Evolutionary conservation across 208 protist species (phyloP).

Genomic region (Borovskyia barvae): DNA sequence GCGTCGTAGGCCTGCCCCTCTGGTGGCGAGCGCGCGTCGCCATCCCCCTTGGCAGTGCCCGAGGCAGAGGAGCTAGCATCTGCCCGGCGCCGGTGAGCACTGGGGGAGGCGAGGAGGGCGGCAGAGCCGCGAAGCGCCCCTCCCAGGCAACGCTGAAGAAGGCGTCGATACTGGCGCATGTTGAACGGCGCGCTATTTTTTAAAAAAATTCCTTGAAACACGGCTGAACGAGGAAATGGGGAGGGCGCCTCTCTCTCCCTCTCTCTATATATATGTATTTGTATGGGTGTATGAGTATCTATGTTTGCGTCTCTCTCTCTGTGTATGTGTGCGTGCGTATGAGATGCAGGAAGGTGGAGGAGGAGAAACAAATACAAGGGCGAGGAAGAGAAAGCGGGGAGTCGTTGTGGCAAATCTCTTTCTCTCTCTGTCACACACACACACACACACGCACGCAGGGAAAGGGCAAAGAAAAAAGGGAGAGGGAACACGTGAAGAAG

Average conservation of each 20-base stretch:
- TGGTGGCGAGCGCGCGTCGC: not conserved
- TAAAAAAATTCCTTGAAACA: no score
- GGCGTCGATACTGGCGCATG: slow-evolving; percentile 2
- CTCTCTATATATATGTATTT: not conserved
- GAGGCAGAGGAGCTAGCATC: not conserved
- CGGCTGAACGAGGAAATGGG: not conserved
- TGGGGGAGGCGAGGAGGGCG: slow-evolving; percentile 6
- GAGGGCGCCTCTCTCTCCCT: not conserved
- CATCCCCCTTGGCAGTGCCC: not conserved
- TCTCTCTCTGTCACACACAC: no score
- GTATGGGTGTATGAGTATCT: not conserved
- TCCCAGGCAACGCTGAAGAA: slow-evolving; percentile 16
- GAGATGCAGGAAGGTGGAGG: not conserved
- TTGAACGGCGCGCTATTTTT: no score
- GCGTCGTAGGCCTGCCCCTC: not conserved
- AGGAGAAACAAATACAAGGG: not conserved
- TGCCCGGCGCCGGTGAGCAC: not conserved
- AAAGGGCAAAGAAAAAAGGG: no score
- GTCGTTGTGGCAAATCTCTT: not conserved
- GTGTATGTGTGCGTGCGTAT: not conserved
- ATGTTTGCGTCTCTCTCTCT: not conserved
- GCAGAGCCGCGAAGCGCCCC: slow-evolving; percentile 4
- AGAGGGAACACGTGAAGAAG: no score
- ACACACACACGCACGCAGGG: not conserved
- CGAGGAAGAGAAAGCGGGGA: not conserved